Conservation (phyloP, 768 basidiomycete genomes). For the Lentinula aciculospora region DNA sequence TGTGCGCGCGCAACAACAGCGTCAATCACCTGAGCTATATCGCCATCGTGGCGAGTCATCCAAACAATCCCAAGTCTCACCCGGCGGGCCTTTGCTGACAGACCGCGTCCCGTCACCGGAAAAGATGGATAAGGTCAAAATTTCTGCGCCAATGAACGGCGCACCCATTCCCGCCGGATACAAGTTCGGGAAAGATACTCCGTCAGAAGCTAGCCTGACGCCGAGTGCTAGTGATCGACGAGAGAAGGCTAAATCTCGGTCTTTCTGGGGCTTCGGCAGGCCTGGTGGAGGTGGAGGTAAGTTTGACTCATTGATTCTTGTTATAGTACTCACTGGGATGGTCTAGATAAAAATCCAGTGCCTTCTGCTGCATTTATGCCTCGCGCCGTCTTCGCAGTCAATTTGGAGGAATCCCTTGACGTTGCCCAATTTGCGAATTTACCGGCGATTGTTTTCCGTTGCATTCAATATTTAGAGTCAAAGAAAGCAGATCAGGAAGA, state of each 20-base stretch:
- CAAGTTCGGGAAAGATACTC: constrained; percentile 79
- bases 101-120: constrained; percentile 51
- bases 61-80: constrained; percentile 45
- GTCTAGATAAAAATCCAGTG: background rate
- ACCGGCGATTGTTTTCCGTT: constrained; percentile 92
- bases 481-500: constrained; percentile 96
- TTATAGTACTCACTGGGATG: background rate
- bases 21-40: constrained; percentile 52
- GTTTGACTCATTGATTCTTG: constrained; percentile 4
- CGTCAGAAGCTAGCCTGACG: constrained; percentile 26
- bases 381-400: constrained; percentile 84
- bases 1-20: constrained; percentile 26
- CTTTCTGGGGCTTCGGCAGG: constrained; percentile 90
- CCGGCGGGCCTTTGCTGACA: constrained; percentile 35
- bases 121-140: constrained; percentile 72
- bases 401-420: constrained; percentile 82
- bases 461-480: constrained; percentile 90
- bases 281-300: constrained; percentile 35
- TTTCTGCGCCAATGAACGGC: constrained; percentile 84
- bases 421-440: constrained; percentile 86
- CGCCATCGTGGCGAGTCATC: constrained; percentile 35
- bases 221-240: constrained; percentile 55
- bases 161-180: constrained; percentile 82
- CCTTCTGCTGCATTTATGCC: constrained; percentile 35
- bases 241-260: constrained; percentile 88